phyloP scores from a whole-genome alignment of 352 stramenopile species.

The Phytopythium chamaehyphon region DNA sequence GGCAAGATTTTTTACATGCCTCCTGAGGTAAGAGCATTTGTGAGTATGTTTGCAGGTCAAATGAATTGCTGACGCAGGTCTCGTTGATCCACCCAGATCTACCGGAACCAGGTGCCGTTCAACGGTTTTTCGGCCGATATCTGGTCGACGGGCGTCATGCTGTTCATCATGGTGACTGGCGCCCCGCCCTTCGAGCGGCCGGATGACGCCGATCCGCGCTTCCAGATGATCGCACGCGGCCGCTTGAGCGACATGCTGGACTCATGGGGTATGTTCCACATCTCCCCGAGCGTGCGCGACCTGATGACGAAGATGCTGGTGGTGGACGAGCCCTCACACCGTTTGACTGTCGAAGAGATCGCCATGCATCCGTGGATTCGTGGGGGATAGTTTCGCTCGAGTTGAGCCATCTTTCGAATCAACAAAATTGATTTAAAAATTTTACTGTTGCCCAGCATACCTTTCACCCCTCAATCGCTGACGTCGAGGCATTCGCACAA shows the following conservation, averaged over 20 bases:
- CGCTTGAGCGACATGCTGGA: conserved; percentile 84
- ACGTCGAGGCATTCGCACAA: no score
- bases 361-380: conserved; percentile 80
- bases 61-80: neutral
- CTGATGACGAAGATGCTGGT: conserved; percentile 78
- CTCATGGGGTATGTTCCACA: conserved; percentile 82
- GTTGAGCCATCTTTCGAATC: conserved; percentile 14
- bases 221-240: conserved; percentile 82
- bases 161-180: conserved; percentile 95
- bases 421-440: neutral
- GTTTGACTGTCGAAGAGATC: conserved; percentile 81
- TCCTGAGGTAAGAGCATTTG: conserved; percentile 60
- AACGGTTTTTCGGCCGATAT: conserved; percentile 92
- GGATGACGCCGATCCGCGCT: conserved; percentile 73
- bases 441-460: neutral
- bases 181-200: conserved; percentile 89
- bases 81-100: conserved; percentile 44
- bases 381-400: conserved; percentile 33
- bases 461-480: no score
- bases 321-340: conserved; percentile 68
- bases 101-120: conserved; percentile 87
- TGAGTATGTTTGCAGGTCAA: no score
- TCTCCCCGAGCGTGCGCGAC: conserved; percentile 67
- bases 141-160: conserved; percentile 92
- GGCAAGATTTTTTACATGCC: conserved; percentile 91